These are phyloP conservation scores for Ophiocordyceps camponoti-leonardi DNA, from an alignment of 2,329 filamentous ascomycete genomes.

Conservation along the genomic window DNA sequence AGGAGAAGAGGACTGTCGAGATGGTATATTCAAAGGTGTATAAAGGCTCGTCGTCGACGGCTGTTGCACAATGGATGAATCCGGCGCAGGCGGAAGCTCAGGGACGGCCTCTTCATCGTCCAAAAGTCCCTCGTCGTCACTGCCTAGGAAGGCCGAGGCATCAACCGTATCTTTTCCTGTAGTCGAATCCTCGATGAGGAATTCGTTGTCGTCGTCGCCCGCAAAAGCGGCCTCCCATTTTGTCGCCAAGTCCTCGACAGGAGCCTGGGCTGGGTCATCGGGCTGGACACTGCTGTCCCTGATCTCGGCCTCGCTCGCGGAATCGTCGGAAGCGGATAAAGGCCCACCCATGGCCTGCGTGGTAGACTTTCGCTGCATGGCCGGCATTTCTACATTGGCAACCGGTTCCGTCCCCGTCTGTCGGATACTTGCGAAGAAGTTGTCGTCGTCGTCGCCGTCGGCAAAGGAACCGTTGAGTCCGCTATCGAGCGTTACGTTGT, in stretches of 20 bases:
- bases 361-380: conserved; percentile 52
- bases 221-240: conserved; percentile 73
- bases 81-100: conserved; percentile 3
- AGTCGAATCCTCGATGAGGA: conserved; percentile 40
- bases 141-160: conserved; percentile 51
- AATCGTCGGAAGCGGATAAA: conserved; percentile 12
- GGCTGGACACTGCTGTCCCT: conserved; percentile 7
- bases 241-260: conserved; percentile 51
- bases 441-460: conserved; percentile 32
- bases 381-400: conserved; percentile 4
- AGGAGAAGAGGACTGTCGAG: conserved; percentile 6
- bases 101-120: conserved; percentile 22
- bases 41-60: conserved; percentile 9
- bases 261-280: conserved; percentile 3
- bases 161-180: conserved; percentile 32
- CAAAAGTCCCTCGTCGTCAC: conserved; percentile 74
- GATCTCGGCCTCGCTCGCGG: conserved; percentile 12
- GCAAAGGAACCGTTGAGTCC: conserved; percentile 17
- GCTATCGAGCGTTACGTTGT: conserved; percentile 2
- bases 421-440: conserved; percentile 43
- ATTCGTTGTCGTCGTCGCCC: conserved; percentile 54
- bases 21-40: conserved; percentile 7
- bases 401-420: conserved; percentile 7
- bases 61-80: conserved; percentile 2
- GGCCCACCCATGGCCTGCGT: conserved; percentile 43